Conservation (phyloP, 2,329 filamentous ascomycete genomes). For the Penicillium capsulatum region DNA sequence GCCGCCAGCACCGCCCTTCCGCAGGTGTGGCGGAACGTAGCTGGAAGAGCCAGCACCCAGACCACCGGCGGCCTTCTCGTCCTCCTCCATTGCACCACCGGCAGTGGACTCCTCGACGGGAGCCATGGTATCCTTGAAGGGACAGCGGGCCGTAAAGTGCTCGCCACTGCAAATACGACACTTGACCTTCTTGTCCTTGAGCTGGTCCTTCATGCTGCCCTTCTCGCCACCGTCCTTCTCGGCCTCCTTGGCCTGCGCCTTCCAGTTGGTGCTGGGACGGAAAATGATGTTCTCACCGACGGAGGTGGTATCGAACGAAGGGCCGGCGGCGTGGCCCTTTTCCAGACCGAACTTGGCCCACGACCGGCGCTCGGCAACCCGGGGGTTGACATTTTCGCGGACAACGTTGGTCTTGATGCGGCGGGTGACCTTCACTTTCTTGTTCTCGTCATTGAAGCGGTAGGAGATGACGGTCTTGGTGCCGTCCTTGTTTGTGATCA, state of each 20-base stretch:
- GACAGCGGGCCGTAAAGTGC: conserved; percentile 98
- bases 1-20: conserved; percentile 56
- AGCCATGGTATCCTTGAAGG: conserved; percentile 99
- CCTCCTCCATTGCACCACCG: conserved; percentile 44
- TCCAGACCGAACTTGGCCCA: conserved; percentile 93
- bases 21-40: conserved; percentile 91
- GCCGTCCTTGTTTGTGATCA: conserved; percentile 95
- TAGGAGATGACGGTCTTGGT: conserved; percentile 93
- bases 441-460: conserved; percentile 84
- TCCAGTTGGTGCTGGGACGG: conserved; percentile 89
- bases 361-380: conserved; percentile 87
- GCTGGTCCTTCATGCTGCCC: conserved; percentile 61
- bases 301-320: conserved; percentile 82
- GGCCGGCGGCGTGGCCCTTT: conserved; percentile 77
- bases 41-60: conserved; percentile 67
- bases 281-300: conserved; percentile 99
- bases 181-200: conserved; percentile 99
- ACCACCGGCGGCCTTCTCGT: conserved; percentile 50
- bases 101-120: conserved; percentile 50
- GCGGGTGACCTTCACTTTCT: conserved; percentile 95
- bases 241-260: conserved; percentile 75
- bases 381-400: conserved; percentile 91
- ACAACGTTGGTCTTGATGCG: conserved; percentile 88
- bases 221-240: conserved; percentile 51
- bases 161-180: conserved; percentile 98